Conservation (phyloP, 106 monocot species). For the Chionographis japonica region DNA sequence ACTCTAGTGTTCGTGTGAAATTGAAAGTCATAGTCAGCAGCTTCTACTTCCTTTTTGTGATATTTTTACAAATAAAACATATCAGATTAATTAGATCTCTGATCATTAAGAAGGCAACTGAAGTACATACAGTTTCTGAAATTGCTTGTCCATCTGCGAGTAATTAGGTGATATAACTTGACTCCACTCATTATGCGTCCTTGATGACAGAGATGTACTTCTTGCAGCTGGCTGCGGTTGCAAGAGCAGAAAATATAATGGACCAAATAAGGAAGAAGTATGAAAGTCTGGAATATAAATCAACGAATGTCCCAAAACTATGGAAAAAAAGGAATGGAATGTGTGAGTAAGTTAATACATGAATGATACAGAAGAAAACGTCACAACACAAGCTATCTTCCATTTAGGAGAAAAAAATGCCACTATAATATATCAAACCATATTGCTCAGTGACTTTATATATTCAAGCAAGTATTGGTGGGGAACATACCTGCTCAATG, state of each 20-base stretch:
- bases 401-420: too few relatives aligned
- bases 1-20: too few relatives aligned
- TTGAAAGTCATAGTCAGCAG: too few relatives aligned
- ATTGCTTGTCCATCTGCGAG: constrained; percentile 30
- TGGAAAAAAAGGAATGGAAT: too few relatives aligned
- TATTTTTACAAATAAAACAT: too few relatives aligned
- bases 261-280: neutral
- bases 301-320: too few relatives aligned
- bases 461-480: neutral
- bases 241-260: neutral
- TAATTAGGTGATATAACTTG: constrained; percentile 22
- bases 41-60: too few relatives aligned
- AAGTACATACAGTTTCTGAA: constrained; percentile 55
- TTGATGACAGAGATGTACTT: constrained; percentile 22
- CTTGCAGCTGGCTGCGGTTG: constrained; percentile 31
- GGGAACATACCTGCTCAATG: constrained; percentile 51
- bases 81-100: neutral
- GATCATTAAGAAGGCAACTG: neutral
- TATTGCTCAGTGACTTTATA: too few relatives aligned
- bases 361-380: neutral
- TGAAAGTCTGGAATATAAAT: neutral
- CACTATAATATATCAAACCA: too few relatives aligned
- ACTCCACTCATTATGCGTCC: constrained; percentile 36
- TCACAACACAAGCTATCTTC: too few relatives aligned
- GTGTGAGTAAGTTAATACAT: too few relatives aligned